These are phyloP conservation scores for Chytriomyces hyalinus DNA, from an alignment of 192 early-diverging fungal species.

Conservation along the genomic window DNA sequence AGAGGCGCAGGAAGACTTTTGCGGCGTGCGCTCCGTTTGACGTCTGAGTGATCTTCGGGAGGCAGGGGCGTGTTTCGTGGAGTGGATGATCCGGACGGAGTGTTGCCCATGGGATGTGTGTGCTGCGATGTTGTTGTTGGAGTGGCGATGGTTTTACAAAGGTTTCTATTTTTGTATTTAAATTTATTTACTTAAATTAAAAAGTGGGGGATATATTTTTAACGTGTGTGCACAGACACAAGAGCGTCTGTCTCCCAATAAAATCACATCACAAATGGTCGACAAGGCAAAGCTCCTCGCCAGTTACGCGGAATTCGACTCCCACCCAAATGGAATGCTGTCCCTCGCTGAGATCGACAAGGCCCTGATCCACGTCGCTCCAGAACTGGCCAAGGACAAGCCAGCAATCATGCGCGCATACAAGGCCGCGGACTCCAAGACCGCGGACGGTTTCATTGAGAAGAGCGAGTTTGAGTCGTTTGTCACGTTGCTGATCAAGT, in stretches of 20 bases:
- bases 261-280: not conserved
- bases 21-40: too few relatives aligned
- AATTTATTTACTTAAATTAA: too few relatives aligned
- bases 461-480: conserved; percentile 37
- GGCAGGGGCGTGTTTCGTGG: too few relatives aligned
- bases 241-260: not conserved
- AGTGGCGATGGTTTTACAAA: too few relatives aligned
- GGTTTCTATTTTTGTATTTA: too few relatives aligned
- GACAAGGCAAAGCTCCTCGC: conserved; percentile 1
- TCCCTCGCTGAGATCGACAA: conserved; percentile 47
- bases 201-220: too few relatives aligned
- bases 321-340: conserved; percentile 45
- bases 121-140: too few relatives aligned
- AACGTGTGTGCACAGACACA: too few relatives aligned
- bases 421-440: conserved; percentile 43
- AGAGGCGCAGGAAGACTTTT: too few relatives aligned
- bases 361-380: conserved; percentile 25
- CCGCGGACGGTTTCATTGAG: conserved; percentile 42
- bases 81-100: too few relatives aligned
- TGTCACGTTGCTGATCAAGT: conserved; percentile 24
- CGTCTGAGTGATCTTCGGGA: too few relatives aligned
- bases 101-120: too few relatives aligned
- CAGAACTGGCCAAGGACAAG: conserved; percentile 39
- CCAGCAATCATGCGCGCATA: conserved; percentile 46
- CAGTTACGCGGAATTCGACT: conserved; percentile 34